Evolutionary conservation across 2,329 filamentous ascomycete species (phyloP).

Genomic region (Lecanicillium sp.): DNA sequence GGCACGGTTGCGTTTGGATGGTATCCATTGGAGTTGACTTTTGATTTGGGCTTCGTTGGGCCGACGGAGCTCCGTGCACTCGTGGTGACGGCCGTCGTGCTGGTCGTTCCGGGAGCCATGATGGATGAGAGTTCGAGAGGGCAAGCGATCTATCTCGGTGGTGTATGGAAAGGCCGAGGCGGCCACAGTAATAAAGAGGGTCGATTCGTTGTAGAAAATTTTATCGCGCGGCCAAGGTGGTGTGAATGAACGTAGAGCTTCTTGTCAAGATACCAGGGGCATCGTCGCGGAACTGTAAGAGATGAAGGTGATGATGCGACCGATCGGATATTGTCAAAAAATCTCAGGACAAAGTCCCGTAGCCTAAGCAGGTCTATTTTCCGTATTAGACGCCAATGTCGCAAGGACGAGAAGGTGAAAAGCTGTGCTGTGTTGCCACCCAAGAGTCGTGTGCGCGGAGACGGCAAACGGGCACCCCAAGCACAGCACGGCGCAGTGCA

Average conservation of each 20-base stretch:
- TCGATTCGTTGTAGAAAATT: not conserved
- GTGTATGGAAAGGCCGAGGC: not conserved
- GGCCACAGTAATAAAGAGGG: not conserved
- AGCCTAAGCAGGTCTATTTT: not conserved
- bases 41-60: slow-evolving; percentile 43
- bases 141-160: not conserved
- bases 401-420: not conserved
- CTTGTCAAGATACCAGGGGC: slow-evolving; percentile 13
- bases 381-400: not conserved
- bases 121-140: not conserved
- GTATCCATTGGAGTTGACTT: slow-evolving; percentile 48
- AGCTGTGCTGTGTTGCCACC: not conserved
- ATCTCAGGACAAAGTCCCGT: not conserved
- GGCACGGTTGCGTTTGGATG: slow-evolving; percentile 43
- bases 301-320: not conserved
- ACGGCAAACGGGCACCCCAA: not conserved
- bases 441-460: slow-evolving; percentile 7
- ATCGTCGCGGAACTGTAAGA: slow-evolving; percentile 12
- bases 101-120: slow-evolving; percentile 11
- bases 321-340: slow-evolving; percentile 10
- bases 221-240: not conserved
- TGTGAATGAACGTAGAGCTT: slow-evolving; percentile 1
- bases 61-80: slow-evolving; percentile 12
- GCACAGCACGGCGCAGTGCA: too few species aligned
- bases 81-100: slow-evolving; percentile 2